phyloP scores from a whole-genome alignment of 495 filamentous ascomycete genomes.

The Wilcoxina mikolae region DNA sequence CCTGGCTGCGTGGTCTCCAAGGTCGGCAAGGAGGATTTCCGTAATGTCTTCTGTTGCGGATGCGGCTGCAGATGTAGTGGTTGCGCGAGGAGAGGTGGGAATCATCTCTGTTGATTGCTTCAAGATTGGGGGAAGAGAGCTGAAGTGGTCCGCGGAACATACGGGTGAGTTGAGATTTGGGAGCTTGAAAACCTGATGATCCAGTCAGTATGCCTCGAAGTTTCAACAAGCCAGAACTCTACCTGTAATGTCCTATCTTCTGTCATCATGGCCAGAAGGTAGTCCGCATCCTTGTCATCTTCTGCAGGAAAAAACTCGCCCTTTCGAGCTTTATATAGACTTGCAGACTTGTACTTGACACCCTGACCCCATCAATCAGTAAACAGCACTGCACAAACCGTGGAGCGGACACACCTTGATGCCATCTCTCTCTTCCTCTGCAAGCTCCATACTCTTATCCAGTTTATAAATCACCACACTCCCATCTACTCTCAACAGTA shows the following conservation, averaged over 20 bases:
- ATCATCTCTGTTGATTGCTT: slow-evolving; percentile 30
- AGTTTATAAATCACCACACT: slow-evolving; percentile 62
- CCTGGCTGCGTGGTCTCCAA: slow-evolving; percentile 56
- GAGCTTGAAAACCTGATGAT: slow-evolving; percentile 44
- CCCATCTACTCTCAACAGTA: slow-evolving; percentile 68
- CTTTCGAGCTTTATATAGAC: slow-evolving; percentile 54
- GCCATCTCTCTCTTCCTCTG: slow-evolving; percentile 55
- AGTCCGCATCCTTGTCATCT: slow-evolving; percentile 28
- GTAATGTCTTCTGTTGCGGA: slow-evolving; percentile 42
- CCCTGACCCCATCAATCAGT: slow-evolving; percentile 13
- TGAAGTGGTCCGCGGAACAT: slow-evolving; percentile 54
- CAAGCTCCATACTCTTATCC: slow-evolving; percentile 59
- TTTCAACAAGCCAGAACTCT: slow-evolving; percentile 24
- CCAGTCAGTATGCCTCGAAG: background rate
- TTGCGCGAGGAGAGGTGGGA: slow-evolving; percentile 36
- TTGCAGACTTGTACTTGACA: slow-evolving; percentile 64
- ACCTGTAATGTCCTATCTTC: slow-evolving; percentile 59
- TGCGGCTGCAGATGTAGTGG: slow-evolving; percentile 9
- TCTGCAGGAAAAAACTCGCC: slow-evolving; percentile 39
- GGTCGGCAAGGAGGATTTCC: slow-evolving; percentile 66
- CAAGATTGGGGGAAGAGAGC: slow-evolving; percentile 62
- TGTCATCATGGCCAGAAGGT: slow-evolving; percentile 59
- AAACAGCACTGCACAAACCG: background rate
- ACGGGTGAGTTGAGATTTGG: slow-evolving; percentile 45
- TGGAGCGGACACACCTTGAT: slow-evolving; percentile 28